A percentile compares a stretch with the other conserved stretches of the same genome.
These are phyloP conservation scores for Venturia aucupariae DNA, from an alignment of 2,329 filamentous ascomycete species.

Conservation along the genomic window DNA sequence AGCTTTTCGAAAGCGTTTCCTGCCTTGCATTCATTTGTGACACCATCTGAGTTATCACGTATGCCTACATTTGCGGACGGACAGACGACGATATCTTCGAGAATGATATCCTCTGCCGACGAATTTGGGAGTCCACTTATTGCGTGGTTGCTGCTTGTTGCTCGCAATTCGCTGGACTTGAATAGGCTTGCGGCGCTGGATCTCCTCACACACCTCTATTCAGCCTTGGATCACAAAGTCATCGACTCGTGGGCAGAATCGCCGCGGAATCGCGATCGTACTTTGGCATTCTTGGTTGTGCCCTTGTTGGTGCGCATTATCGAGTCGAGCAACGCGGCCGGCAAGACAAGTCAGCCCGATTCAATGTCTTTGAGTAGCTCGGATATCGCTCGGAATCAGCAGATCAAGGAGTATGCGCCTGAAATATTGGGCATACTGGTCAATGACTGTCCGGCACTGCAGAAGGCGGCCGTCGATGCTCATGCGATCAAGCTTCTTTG, in stretches of 20 bases:
- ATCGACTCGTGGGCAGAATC: constrained; percentile 28
- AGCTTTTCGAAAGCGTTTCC: constrained; percentile 35
- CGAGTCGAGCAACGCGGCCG: constrained; percentile 26
- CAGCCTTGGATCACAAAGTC: constrained; percentile 23
- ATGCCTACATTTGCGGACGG: constrained; percentile 7
- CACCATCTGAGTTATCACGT: not conserved
- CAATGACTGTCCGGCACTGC: constrained; percentile 66
- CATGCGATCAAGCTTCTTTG: constrained; percentile 53
- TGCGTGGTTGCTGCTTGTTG: constrained; percentile 39
- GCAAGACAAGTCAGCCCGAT: constrained; percentile 34
- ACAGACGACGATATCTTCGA: constrained; percentile 5
- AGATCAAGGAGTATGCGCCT: constrained; percentile 61
- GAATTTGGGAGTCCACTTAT: constrained; percentile 39
- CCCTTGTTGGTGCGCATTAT: constrained; percentile 41
- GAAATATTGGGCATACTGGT: constrained; percentile 73
- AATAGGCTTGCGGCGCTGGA: constrained; percentile 34
- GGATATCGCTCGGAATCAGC: constrained; percentile 59
- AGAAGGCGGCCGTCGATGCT: constrained; percentile 71
- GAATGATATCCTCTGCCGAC: constrained; percentile 22
- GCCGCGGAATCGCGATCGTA: constrained; percentile 30
- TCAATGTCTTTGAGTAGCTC: constrained; percentile 32
- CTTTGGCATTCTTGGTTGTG: constrained; percentile 37
- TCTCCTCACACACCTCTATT: constrained; percentile 23
- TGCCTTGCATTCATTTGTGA: constrained; percentile 26
- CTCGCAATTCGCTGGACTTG: constrained; percentile 31